Evolutionary conservation across 352 stramenopile genomes (phyloP).

Genomic region (Phytopythium boreale): DNA sequence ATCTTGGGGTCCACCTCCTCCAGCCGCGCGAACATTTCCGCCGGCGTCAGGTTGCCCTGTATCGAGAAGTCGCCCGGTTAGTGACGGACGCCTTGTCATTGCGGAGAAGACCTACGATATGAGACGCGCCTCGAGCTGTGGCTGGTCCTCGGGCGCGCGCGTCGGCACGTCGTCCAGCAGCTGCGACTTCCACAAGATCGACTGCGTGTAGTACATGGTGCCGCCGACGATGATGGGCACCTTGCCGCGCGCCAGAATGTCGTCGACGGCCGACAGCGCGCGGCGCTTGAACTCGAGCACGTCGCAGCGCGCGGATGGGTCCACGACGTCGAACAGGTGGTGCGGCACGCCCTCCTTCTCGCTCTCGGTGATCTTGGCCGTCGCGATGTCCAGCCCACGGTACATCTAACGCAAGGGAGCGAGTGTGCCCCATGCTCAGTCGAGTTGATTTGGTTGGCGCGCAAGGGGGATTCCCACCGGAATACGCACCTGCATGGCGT

Average conservation of each 20-base stretch:
- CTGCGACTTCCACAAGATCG: slow-evolving; percentile 85
- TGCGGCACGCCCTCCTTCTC: slow-evolving; percentile 89
- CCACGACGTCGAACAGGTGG: slow-evolving; percentile 86
- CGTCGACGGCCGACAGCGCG: slow-evolving; percentile 74
- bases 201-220: slow-evolving; percentile 93
- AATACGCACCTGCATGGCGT: slow-evolving; percentile 82
- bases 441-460: background rate
- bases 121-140: background rate
- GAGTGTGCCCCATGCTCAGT: no score
- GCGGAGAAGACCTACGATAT: background rate
- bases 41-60: slow-evolving; percentile 34
- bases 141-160: slow-evolving; percentile 2
- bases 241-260: slow-evolving; percentile 83
- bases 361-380: slow-evolving; percentile 82
- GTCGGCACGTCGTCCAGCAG: slow-evolving; percentile 72
- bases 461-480: no score
- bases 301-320: slow-evolving; percentile 68
- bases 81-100: background rate
- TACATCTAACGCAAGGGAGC: slow-evolving; percentile 89
- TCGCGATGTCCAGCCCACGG: slow-evolving; percentile 84
- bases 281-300: slow-evolving; percentile 81
- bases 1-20: slow-evolving; percentile 79
- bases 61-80: no score
- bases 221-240: slow-evolving; percentile 90
- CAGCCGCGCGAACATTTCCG: slow-evolving; percentile 62